These are phyloP conservation scores for Chlorokybus atmophyticus DNA, from an alignment of 139 green algal genomes.

Conservation along the genomic window DNA sequence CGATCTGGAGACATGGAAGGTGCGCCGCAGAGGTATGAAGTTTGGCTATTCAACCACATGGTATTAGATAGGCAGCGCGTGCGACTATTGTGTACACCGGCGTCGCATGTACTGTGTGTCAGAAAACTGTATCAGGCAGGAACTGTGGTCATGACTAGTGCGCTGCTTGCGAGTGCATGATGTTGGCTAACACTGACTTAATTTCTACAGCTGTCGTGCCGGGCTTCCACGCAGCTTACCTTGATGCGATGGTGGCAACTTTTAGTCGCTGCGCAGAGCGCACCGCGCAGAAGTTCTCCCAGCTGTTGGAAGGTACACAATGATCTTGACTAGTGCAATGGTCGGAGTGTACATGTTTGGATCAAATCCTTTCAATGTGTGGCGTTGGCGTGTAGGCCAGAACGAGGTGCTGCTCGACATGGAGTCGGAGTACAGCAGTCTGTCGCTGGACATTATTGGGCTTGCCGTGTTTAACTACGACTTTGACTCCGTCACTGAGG, in stretches of 20 bases:
- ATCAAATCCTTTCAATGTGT: too few relatives aligned
- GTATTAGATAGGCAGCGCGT: too few relatives aligned
- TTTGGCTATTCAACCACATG: too few relatives aligned
- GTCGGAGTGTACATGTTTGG: too few relatives aligned
- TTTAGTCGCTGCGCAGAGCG: constrained; percentile 60
- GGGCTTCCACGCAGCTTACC: constrained; percentile 89
- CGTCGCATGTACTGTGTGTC: not conserved
- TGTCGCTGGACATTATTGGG: constrained; percentile 97
- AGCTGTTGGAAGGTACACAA: not conserved
- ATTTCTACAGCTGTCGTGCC: constrained; percentile 72
- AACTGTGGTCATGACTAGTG: not conserved
- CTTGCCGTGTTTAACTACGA: constrained; percentile 98
- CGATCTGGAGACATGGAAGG: constrained; percentile 75
- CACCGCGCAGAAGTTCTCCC: constrained; percentile 52
- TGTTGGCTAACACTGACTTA: too few relatives aligned
- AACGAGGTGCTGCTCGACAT: constrained; percentile 63
- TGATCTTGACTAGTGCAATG: too few relatives aligned
- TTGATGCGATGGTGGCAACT: constrained; percentile 72
- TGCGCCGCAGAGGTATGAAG: constrained; percentile 42
- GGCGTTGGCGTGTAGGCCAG: not conserved
- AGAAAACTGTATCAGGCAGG: not conserved
- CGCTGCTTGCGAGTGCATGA: too few relatives aligned
- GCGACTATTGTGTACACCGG: too few relatives aligned
- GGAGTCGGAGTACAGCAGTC: constrained; percentile 84
- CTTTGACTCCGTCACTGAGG: constrained; percentile 78